Base-by-base conservation (phyloP, 805 yeast genomes). In the Zygosaccharomyces kombuchaensis region DNA sequence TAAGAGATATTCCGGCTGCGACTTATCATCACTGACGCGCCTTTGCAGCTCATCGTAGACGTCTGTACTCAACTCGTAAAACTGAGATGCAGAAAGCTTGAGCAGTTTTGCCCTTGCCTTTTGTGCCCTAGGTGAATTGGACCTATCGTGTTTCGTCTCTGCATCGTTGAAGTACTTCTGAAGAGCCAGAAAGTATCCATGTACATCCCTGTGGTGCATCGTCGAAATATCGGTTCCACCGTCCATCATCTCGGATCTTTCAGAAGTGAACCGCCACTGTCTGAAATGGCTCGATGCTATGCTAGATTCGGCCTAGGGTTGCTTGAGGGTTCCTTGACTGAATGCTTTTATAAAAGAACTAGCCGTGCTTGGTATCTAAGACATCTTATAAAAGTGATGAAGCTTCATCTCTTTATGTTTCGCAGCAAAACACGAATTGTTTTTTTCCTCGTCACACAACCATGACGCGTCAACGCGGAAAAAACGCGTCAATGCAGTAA, bases 31-130 rank as follows among this genome's bases (percentile, higher is more conserved):
- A 53, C 72, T 78, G 34, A 77, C 75, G 52, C 99, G 76, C 59
- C 99, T 78, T 57, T 80, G 80, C 49, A 93, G 71, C 66, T 93
- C 99, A 66, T 93, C 99, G 62, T 81, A 85, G 9, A 93, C 97
- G 64, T 93, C 99, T 2, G 96, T 89, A 54, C 95, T 80, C 47
- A 93, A 77, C 64, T 93, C 99, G 50, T 77, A 75, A 61, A 93
- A 89, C 66, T 95, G 99, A 6, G 83, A 79, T 25, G 76, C 71
- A 2, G 96, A 83, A 44, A 95, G 75, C 59, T 87, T 88, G 51
- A 84, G 74, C 40, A 91, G 74, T 66, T 91, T 89, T 53, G 85
- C 88, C 54, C 96, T 75, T 2, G 96, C 96, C 60, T 87, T 81
- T 32, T 78, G 80, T 4, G 90, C 90, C 47, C 93, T 65, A 9